A percentile compares a stretch with the other conserved stretches of the same genome.
Conservation (phyloP, 495 filamentous ascomycete species). For the Cryomyces antarcticus region DNA sequence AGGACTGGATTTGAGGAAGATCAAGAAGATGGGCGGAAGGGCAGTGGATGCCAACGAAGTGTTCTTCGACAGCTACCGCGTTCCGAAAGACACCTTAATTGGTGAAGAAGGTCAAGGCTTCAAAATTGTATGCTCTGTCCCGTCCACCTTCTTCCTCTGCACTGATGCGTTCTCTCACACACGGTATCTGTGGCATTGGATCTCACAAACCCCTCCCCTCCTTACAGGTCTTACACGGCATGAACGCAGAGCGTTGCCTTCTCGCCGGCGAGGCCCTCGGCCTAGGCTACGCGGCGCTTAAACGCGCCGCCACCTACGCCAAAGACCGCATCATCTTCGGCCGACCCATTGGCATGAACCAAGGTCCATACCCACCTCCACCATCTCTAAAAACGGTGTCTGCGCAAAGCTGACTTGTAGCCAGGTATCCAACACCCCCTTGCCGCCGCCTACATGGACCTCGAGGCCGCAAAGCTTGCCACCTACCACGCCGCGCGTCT, state of each 20-base stretch:
- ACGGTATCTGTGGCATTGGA: neutral
- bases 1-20: constrained; percentile 42
- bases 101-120: constrained; percentile 54
- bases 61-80: constrained; percentile 55
- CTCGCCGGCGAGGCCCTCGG: constrained; percentile 61
- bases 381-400: no score
- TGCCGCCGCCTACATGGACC: constrained; percentile 52
- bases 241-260: constrained; percentile 67
- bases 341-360: constrained; percentile 51
- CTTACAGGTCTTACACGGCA: constrained; percentile 44
- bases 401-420: no score
- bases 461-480: constrained; percentile 59
- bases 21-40: constrained; percentile 64
- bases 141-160: neutral
- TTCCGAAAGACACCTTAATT: constrained; percentile 39
- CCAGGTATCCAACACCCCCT: constrained; percentile 46
- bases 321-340: constrained; percentile 49
- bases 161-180: neutral
- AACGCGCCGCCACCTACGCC: constrained; percentile 43
- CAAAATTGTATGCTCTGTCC: constrained; percentile 26
- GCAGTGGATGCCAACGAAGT: constrained; percentile 71
- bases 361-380: constrained; percentile 16
- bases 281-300: constrained; percentile 52
- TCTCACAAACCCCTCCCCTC: neutral
- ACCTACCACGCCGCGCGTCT: constrained; percentile 60